These are phyloP conservation scores for Coemansia sp. DNA, from an alignment of 192 early-diverging fungal genomes.

Conservation along the genomic window DNA sequence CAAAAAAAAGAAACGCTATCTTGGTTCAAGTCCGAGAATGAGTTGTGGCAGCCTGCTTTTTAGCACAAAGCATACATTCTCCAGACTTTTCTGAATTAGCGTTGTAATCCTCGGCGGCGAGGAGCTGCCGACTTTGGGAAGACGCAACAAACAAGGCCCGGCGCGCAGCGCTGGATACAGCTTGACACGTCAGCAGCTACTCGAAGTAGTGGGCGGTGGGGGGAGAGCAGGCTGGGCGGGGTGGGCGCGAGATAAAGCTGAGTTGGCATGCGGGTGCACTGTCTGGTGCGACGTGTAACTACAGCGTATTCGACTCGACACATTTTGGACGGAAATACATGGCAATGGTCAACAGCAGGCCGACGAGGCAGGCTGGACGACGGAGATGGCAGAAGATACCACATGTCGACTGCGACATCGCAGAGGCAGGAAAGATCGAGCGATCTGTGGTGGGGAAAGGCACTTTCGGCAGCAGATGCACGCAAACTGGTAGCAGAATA, in stretches of 20 bases:
- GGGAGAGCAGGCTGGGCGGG: not conserved
- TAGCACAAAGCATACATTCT: not conserved
- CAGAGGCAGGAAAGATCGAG: not conserved
- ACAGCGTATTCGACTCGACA: not conserved
- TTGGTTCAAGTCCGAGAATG: too few species aligned
- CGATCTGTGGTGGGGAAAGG: not conserved
- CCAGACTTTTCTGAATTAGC: not conserved
- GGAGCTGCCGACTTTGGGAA: not conserved
- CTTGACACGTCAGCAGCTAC: not conserved
- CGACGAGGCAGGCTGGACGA: not conserved
- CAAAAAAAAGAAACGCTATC: not conserved
- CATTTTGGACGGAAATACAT: not conserved
- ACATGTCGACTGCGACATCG: not conserved
- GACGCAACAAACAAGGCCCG: not conserved
- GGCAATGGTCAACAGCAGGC: not conserved
- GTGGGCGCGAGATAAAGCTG: not conserved
- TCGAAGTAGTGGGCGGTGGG: not conserved
- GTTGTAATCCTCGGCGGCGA: not conserved
- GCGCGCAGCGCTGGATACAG: not conserved
- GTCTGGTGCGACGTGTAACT: not conserved
- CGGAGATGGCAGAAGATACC: not conserved
- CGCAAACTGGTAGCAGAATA: conserved; percentile 11
- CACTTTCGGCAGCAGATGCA: not conserved
- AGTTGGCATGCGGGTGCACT: not conserved
- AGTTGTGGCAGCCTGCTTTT: too few species aligned